These are phyloP conservation scores for Hymenoscyphus fructigenus DNA, from an alignment of 2,329 filamentous ascomycete genomes.

Conservation along the genomic window DNA sequence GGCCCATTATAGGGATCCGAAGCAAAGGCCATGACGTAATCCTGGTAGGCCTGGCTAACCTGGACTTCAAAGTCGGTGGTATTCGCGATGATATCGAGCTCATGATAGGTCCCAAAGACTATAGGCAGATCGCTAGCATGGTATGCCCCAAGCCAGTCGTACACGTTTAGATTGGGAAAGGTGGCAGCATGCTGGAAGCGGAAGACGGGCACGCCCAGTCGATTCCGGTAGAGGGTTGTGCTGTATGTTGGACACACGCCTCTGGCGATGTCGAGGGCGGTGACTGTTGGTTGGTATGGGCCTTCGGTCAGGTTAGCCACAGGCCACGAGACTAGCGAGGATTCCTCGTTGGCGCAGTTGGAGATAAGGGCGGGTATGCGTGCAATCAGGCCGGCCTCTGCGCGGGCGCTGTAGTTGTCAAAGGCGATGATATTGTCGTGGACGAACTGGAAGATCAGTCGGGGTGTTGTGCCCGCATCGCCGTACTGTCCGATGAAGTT, in stretches of 20 bases:
- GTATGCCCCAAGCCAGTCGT: slow-evolving; percentile 33
- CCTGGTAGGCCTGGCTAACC: slow-evolving; percentile 30
- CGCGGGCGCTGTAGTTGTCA: slow-evolving; percentile 15
- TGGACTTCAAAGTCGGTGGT: slow-evolving; percentile 33
- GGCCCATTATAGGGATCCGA: slow-evolving; percentile 11
- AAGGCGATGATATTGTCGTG: slow-evolving; percentile 18
- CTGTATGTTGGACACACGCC: slow-evolving; percentile 18
- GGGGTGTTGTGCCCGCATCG: slow-evolving; percentile 1
- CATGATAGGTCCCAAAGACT: slow-evolving; percentile 34
- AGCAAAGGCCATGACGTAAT: slow-evolving; percentile 18
- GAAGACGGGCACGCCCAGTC: slow-evolving; percentile 39
- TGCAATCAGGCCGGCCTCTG: slow-evolving; percentile 12
- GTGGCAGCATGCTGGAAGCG: slow-evolving; percentile 37
- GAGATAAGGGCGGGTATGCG: slow-evolving; percentile 28
- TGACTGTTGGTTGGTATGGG: slow-evolving; percentile 33
- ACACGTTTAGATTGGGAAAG: slow-evolving; percentile 35
- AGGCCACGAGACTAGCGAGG: slow-evolving; percentile 28
- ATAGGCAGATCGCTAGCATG: slow-evolving; percentile 35
- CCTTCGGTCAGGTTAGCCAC: slow-evolving; percentile 23
- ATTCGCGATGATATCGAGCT: slow-evolving; percentile 32
- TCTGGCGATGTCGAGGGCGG: slow-evolving; percentile 14
- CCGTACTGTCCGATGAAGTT: slow-evolving; percentile 3
- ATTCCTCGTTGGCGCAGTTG: slow-evolving; percentile 32
- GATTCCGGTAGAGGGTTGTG: slow-evolving; percentile 19
- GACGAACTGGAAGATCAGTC: slow-evolving; percentile 13